Conservation (phyloP, 257 asterid species). For the Prunella vulgaris region DNA sequence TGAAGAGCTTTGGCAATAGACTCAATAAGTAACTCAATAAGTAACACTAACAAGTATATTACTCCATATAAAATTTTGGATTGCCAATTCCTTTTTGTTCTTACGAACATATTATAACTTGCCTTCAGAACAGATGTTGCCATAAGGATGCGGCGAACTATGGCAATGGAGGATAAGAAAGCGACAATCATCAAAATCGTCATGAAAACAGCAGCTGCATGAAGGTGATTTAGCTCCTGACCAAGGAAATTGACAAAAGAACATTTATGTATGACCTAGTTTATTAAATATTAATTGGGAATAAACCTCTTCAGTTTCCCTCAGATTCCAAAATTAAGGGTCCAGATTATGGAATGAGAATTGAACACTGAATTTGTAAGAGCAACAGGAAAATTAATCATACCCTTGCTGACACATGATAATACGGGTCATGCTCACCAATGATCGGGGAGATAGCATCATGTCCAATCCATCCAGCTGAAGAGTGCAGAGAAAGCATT, state of each 20-base stretch:
- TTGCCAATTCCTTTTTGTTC: background rate
- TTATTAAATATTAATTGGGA: background rate
- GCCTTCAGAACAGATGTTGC: slow-evolving; percentile 98
- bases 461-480: slow-evolving; percentile 98
- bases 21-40: background rate
- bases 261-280: background rate
- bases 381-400: slow-evolving; percentile 16
- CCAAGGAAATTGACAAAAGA: slow-evolving; percentile 21
- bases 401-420: slow-evolving; percentile 89
- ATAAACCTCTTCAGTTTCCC: background rate
- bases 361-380: slow-evolving; percentile 18
- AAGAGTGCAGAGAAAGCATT: slow-evolving; percentile 20
- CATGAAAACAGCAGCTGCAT: slow-evolving; percentile 85
- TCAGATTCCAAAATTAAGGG: background rate
- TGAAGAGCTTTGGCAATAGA: background rate
- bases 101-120: slow-evolving; percentile 31
- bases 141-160: slow-evolving; percentile 94
- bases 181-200: slow-evolving; percentile 72
- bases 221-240: slow-evolving; percentile 90
- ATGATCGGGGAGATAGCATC: slow-evolving; percentile 94
- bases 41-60: background rate
- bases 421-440: slow-evolving; percentile 91
- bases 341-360: background rate
- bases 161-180: slow-evolving; percentile 81
- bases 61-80: background rate